Evolutionary conservation across 305 asterid species (phyloP).

Genomic region (Petunia hybrid): DNA sequence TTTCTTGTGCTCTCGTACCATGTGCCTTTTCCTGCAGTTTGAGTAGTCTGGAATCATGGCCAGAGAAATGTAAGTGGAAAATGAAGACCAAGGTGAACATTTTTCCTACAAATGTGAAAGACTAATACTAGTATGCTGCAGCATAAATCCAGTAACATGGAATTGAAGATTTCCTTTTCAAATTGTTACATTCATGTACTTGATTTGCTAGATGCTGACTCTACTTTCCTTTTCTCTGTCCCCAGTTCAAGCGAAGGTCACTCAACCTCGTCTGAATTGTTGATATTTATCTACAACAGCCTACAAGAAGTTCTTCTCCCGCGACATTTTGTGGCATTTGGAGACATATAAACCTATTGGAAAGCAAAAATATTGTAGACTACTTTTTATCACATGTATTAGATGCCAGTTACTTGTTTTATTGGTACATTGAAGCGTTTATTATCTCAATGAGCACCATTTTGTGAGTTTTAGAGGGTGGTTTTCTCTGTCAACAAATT

Average conservation of each 20-base stretch:
- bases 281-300: neutral
- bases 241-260: conserved; percentile 53
- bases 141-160: neutral
- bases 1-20: neutral
- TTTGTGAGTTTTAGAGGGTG: neutral
- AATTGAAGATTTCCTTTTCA: neutral
- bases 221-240: conserved; percentile 14
- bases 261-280: conserved; percentile 39
- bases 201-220: conserved; percentile 21
- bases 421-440: neutral
- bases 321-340: neutral
- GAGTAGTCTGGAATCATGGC: conserved; percentile 6
- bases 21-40: conserved; percentile 1
- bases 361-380: conserved; percentile 10
- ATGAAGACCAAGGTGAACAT: neutral
- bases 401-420: neutral
- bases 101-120: neutral
- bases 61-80: neutral
- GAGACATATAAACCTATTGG: neutral
- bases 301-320: neutral
- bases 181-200: conserved; percentile 23
- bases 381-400: conserved; percentile 18
- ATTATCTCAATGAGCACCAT: neutral
- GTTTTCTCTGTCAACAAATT: neutral
- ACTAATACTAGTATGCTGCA: neutral